Evolutionary conservation across 148 eudicot genomes (phyloP).

Genomic region (Bassia scoparia): DNA sequence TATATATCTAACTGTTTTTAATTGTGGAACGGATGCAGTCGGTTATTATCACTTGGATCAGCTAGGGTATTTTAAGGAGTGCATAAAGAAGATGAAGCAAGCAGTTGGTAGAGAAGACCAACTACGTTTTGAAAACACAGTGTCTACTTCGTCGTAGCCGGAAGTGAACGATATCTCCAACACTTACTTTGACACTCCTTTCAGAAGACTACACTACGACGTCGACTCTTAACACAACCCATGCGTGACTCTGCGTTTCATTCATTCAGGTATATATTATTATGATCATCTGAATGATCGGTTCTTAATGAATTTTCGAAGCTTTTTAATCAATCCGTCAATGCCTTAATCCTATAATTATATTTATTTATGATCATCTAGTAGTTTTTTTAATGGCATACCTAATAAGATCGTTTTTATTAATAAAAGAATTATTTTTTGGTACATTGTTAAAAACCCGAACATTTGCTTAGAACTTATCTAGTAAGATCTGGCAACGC

Average conservation of each 20-base stretch:
- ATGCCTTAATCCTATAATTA: too few species aligned
- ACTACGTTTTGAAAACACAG: conserved; percentile 38
- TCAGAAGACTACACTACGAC: conserved; percentile 39
- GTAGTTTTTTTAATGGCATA: too few species aligned
- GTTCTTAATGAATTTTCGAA: neutral
- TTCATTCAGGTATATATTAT: conserved; percentile 45
- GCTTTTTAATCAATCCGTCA: too few species aligned
- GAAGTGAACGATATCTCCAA: conserved; percentile 68
- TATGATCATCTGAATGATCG: too few species aligned
- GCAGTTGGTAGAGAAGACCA: conserved; percentile 39
- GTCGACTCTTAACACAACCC: conserved; percentile 47
- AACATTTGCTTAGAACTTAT: too few species aligned
- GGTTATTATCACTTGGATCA: conserved; percentile 54
- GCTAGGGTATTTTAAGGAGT: conserved; percentile 47
- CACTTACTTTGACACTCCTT: conserved; percentile 42
- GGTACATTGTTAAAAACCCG: too few species aligned
- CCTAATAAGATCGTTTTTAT: too few species aligned
- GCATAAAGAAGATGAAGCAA: conserved; percentile 35
- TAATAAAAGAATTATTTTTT: too few species aligned
- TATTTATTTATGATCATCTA: too few species aligned
- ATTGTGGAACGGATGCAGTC: conserved; percentile 29
- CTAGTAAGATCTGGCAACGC: too few species aligned
- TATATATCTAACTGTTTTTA: too few species aligned
- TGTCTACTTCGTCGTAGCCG: conserved; percentile 35
- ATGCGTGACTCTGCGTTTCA: conserved; percentile 35